Conservation (phyloP, 2,329 filamentous ascomycete species). For the Fusarium graminum region DNA sequence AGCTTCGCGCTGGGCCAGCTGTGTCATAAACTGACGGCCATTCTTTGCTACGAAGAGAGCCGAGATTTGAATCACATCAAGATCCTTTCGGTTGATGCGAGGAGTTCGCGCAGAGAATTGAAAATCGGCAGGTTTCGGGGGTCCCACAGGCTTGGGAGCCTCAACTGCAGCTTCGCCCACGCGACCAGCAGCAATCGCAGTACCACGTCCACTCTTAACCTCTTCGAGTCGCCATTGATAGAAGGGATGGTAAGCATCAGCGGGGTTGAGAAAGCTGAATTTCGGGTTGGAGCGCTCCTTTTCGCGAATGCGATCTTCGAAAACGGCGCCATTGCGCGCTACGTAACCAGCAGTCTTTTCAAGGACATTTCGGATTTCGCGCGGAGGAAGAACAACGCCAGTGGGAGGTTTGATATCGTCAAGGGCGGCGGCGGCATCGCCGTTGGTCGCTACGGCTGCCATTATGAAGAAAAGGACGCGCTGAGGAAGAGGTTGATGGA, state of each 20-base stretch:
- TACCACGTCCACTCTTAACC: slow-evolving; percentile 86
- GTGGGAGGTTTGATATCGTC: slow-evolving; percentile 82
- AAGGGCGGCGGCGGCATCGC: slow-evolving; percentile 64
- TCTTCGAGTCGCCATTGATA: slow-evolving; percentile 93
- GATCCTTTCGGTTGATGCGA: slow-evolving; percentile 93
- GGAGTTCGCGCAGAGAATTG: slow-evolving; percentile 97
- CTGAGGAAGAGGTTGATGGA: slow-evolving; percentile 22
- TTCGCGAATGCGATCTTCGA: slow-evolving; percentile 87
- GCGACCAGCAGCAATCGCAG: slow-evolving; percentile 80
- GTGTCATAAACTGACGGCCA: slow-evolving; percentile 91
- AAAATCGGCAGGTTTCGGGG: slow-evolving; percentile 86
- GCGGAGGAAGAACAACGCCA: slow-evolving; percentile 89
- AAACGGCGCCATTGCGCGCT: slow-evolving; percentile 73
- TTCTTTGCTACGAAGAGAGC: slow-evolving; percentile 94
- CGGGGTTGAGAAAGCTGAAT: slow-evolving; percentile 85
- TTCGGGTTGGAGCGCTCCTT: slow-evolving; percentile 89
- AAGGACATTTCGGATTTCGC: slow-evolving; percentile 84
- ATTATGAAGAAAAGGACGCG: slow-evolving; percentile 40
- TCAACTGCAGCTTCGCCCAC: slow-evolving; percentile 70
- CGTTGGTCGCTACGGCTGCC: slow-evolving; percentile 61
- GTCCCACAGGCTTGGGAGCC: slow-evolving; percentile 79
- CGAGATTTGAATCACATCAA: slow-evolving; percentile 80
- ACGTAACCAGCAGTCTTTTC: slow-evolving; percentile 97
- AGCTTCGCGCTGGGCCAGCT: slow-evolving; percentile 87
- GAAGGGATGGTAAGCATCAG: slow-evolving; percentile 88